These are phyloP conservation scores for Solanum okadae DNA, from an alignment of 257 asterid species.

Conservation along the genomic window DNA sequence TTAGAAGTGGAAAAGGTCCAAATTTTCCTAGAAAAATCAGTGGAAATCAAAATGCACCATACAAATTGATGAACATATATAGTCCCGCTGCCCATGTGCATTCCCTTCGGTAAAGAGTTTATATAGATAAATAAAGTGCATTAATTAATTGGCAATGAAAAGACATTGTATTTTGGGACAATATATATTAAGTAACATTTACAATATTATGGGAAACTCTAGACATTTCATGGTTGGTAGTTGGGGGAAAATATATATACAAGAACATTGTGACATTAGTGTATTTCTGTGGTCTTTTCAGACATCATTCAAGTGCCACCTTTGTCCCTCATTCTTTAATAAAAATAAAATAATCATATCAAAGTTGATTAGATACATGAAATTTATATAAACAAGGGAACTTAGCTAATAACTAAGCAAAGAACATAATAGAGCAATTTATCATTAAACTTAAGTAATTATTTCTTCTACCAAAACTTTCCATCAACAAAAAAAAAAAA, in stretches of 20 bases:
- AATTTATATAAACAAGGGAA: not conserved
- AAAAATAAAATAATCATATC: not conserved
- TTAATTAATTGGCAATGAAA: slow-evolving; percentile 27
- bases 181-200: not conserved
- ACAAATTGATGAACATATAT: not conserved
- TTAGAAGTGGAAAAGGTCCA: not conserved
- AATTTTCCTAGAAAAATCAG: not conserved
- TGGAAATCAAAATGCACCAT: not conserved
- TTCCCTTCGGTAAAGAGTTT: slow-evolving; percentile 49
- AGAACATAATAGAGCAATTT: not conserved
- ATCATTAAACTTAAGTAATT: not conserved
- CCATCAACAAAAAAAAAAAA: not conserved
- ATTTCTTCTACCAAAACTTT: not conserved
- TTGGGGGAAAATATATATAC: slow-evolving; percentile 33
- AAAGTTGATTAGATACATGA: not conserved
- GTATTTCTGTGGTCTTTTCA: slow-evolving; percentile 12
- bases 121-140: slow-evolving; percentile 32
- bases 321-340: not conserved
- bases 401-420: not conserved
- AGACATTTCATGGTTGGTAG: slow-evolving; percentile 33
- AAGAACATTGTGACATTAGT: not conserved
- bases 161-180: slow-evolving; percentile 38
- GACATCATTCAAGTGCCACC: slow-evolving; percentile 1
- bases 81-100: slow-evolving; percentile 35
- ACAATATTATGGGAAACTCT: slow-evolving; percentile 1